Evolutionary conservation across 1,139 yeast species (phyloP).

Genomic region (Protomyces arabidopsidicola): DNA sequence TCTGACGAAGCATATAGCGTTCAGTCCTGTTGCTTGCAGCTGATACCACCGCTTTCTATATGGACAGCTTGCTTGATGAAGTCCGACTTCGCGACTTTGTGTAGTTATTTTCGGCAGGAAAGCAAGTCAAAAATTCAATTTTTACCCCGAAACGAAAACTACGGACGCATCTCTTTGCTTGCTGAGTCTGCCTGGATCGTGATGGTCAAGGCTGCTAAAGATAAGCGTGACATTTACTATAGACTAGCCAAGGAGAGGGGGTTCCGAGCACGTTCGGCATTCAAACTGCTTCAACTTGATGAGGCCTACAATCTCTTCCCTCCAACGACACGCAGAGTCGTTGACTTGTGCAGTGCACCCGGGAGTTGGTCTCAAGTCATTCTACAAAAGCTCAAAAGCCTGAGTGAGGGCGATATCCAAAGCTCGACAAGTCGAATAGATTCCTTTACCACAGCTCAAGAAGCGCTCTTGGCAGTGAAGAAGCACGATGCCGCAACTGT

Average conservation of each 20-base stretch:
- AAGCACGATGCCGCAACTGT: constrained; percentile 26
- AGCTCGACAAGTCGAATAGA: not conserved
- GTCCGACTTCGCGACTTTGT: no score
- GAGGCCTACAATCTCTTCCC: constrained; percentile 80
- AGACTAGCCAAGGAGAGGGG: constrained; percentile 84
- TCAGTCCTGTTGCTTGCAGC: no score
- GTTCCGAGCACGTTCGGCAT: constrained; percentile 94
- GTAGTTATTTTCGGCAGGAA: no score
- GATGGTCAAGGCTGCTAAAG: constrained; percentile 26
- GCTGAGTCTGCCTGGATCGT: not conserved
- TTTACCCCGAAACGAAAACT: no score
- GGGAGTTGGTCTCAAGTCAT: constrained; percentile 98
- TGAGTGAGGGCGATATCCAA: not conserved
- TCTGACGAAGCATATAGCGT: no score
- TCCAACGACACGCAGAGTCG: constrained; percentile 66
- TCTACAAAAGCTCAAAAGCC: constrained; percentile 49
- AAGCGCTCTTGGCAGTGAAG: not conserved
- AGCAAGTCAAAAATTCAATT: no score
- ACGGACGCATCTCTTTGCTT: no score
- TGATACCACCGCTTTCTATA: no score
- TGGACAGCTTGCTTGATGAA: no score
- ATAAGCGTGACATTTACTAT: constrained; percentile 29
- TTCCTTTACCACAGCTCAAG: not conserved
- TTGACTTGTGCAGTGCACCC: constrained; percentile 97
- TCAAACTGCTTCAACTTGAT: constrained; percentile 79